Evolutionary conservation across 495 filamentous ascomycete genomes (phyloP), one percentile per base, ranked within the genome.

Genomic region (Penicillium malachiteum): DNA sequence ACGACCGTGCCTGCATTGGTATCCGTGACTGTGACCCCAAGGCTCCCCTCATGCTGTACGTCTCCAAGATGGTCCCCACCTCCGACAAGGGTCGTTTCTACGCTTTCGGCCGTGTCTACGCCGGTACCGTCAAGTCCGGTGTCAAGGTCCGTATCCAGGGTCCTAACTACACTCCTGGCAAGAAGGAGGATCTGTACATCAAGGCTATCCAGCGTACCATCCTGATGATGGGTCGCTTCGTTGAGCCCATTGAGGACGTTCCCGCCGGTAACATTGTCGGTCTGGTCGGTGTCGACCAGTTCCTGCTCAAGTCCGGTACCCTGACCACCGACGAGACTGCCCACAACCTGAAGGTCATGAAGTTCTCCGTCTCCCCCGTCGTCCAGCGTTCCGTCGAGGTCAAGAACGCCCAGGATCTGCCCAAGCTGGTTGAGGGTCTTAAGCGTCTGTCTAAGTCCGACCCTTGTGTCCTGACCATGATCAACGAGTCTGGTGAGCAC

Each of bases 321-420:
- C 87, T 99, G 60, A 96, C 92, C 76, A 99, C 95, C 70, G 86
- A 85, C 68, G 94, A 99, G 58, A 93, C 92, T 57, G 94, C 94
- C 66, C 94, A 99, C 88, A 99, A 99, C 85, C 78, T 99, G 63
- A 99, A 97, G 87, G 94, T 99, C 78, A 99, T 99, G 94, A 96
- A 96, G 81, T 99, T 99, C 89, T 99, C 94, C 67, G 94, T 99
- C 71, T 97, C 94, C 39, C 94, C 94, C 71, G 94, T 99, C 77
- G 95, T 99, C 63, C 94, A 86, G 78, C 93, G 94, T 62, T 96
- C 95, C 74, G 94, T 99, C 64, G 92, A 97, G 79, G 94, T 97
- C 81, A 97, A 97, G 90, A 99, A 99, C 78, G 95, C 95, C 76
- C 90, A 93, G 76, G 94, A 99, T 85, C 85, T 99, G 57, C 94